Evolutionary conservation across 495 filamentous ascomycete genomes (phyloP), one percentile per base, ranked within the genome.

Genomic region (Podospora sp.): DNA sequence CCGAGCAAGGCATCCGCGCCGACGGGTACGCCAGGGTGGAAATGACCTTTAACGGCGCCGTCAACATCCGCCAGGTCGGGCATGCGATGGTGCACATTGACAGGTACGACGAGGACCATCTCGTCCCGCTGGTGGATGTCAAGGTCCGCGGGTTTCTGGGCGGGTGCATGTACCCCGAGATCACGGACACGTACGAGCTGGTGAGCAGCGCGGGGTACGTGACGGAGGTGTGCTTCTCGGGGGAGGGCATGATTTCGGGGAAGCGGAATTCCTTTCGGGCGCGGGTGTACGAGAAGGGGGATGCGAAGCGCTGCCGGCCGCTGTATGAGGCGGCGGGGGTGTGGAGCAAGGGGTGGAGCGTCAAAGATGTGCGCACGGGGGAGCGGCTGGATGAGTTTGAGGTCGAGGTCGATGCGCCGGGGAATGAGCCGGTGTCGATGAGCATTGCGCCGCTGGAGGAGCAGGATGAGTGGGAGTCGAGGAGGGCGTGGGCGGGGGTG

Each of bases 11-110:
- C 36, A 83, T 96, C 58, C 84, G 87, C 77, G 82, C 93, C 6
- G 86, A 91, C 82, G 92, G 92, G 68, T 96, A 95, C 80, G 94
- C 93, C 65, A 90, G 89, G 61, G 91, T 94, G 75, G 94, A 94
- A 74, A 93, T 92, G 59, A 90, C 89, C 8, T 94, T 96, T 73
- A 88, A 88, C 29, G 86, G 88, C 22, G 88, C 89, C 53, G 93
- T 95, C 69, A 85, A 89, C 67, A 87, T 96, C 68, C 89, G 90
- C 73, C 92, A 96, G 82, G 86, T 94, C 72, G 92, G 92, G 58
- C 91, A 96, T 72, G 91, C 92, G 18, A 72, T 80, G 22, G 62
- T 79, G 27, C 80, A 80, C 65, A 68, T 87, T 57, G 82, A 85
- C 40, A 60, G 71, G 25, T 83, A 78, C 63, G 76, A 79, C 20